Base-by-base conservation (phyloP, 208 protist genomes). In the Phytomonas serpens region DNA sequence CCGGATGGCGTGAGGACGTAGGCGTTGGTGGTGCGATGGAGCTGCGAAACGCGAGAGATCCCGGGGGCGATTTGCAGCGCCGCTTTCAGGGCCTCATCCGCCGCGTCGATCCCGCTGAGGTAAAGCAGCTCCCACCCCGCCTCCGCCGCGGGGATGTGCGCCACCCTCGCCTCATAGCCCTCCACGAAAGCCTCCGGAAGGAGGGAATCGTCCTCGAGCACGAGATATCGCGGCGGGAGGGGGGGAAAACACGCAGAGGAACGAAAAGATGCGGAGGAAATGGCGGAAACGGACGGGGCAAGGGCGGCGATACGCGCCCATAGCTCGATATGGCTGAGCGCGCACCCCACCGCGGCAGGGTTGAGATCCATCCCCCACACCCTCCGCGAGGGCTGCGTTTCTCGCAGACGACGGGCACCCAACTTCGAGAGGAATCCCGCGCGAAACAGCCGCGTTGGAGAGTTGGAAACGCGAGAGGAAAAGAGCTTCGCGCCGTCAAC, bases 311-410 rank as follows among this genome's bases (percentile, higher is more conserved):
- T 86, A 32, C 74, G 79, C 16, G 77, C 76, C 88, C 90, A 95
- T 4, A 95, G 63, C 64, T 84, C 61, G 9, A 81, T 51, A 76
- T 95, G 90, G 61, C 86, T 95, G 16, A 92, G 62, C 30, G 90
- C 90, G 69, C 90, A 95, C n/a, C 90, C 90, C 11, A 95, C 78
- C 10, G 88, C 90, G 0, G 79, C 84, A 19, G 72, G 76, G 62
- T 77, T 95, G 16, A 95, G 72, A 68, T 95, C 90, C 90, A 95
- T 95, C 14, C 90, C 90, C 88, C 90, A 95, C 37, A 95, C 80
- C 19, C 69, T 84, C 27, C 83, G 78, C 5, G n/a, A n/a, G 13
- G 76, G 38, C 4, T 69, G 68, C 61, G 81, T 78, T 19, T 47
- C 13, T 10, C 68, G 63, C 57, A 93, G 68, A 0, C 90, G 90